These are phyloP conservation scores for Phytophthora tentaculata DNA, from an alignment of 352 stramenopile species.

Conservation along the genomic window DNA sequence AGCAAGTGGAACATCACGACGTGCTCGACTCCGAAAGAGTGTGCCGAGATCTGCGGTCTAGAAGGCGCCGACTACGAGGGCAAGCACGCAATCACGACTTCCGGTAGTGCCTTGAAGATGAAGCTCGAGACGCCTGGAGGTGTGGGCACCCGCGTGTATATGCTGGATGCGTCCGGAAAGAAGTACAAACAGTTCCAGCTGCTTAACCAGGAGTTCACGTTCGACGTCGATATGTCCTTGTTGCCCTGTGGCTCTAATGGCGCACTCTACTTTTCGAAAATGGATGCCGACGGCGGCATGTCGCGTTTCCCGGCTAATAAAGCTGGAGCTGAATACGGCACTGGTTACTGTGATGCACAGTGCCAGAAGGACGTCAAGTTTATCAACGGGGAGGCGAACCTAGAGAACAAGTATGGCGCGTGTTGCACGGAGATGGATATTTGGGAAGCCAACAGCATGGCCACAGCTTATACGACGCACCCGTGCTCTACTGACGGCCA, in stretches of 20 bases:
- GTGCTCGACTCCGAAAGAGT: constrained; percentile 48
- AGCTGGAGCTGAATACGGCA: constrained; percentile 30
- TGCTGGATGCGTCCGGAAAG: constrained; percentile 33
- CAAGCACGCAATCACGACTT: constrained; percentile 51
- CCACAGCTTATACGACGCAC: constrained; percentile 49
- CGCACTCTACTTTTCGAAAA: constrained; percentile 70
- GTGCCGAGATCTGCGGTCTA: constrained; percentile 48
- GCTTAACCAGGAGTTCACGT: constrained; percentile 68
- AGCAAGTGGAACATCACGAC: constrained; percentile 49
- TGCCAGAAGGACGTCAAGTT: constrained; percentile 67
- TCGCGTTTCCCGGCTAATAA: constrained; percentile 19
- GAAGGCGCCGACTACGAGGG: constrained; percentile 59
- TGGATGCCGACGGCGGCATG: constrained; percentile 58
- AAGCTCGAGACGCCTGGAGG: constrained; percentile 56
- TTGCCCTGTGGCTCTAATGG: constrained; percentile 62
- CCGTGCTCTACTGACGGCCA: constrained; percentile 41
- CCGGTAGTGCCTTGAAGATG: constrained; percentile 42
- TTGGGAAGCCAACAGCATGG: constrained; percentile 60
- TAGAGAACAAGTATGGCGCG: constrained; percentile 45
- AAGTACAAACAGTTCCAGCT: constrained; percentile 59
- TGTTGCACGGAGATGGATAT: constrained; percentile 72
- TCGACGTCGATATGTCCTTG: constrained; percentile 62
- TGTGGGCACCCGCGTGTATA: constrained; percentile 62
- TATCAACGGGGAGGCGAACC: constrained; percentile 66
- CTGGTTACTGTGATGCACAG: constrained; percentile 58